A percentile compares a stretch with the other conserved stretches of the same genome.
These are phyloP conservation scores for Candida orba DNA, from an alignment of 805 yeast species.

Conservation along the genomic window DNA sequence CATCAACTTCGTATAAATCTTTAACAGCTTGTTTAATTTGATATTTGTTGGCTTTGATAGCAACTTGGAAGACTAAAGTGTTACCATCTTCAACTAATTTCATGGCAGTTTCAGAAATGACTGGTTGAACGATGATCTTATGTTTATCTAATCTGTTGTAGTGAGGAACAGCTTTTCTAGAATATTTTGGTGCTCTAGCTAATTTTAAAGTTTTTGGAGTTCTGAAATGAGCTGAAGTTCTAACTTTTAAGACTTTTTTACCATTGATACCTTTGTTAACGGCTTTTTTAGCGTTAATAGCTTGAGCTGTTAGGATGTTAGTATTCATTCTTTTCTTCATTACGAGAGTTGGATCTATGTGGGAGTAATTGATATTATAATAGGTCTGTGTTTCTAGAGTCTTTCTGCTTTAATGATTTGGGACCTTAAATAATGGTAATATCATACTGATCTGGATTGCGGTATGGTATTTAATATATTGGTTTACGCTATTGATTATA, in stretches of 20 bases:
- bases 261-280: slow-evolving; percentile 95
- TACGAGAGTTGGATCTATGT: neutral
- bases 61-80: slow-evolving; percentile 98
- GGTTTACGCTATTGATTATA: no score
- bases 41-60: slow-evolving; percentile 94
- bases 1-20: slow-evolving; percentile 96
- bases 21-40: slow-evolving; percentile 98
- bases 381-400: no score
- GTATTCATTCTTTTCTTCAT: slow-evolving; percentile 5
- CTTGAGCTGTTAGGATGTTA: slow-evolving; percentile 46
- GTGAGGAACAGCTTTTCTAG: slow-evolving; percentile 94
- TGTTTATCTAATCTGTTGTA: slow-evolving; percentile 93
- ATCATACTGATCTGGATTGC: no score
- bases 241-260: slow-evolving; percentile 84
- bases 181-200: slow-evolving; percentile 92
- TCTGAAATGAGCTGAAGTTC: slow-evolving; percentile 94
- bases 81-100: slow-evolving; percentile 99
- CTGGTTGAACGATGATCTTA: slow-evolving; percentile 90
- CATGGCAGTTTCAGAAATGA: slow-evolving; percentile 98
- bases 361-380: neutral
- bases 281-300: slow-evolving; percentile 97
- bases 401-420: no score
- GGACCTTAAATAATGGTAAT: no score
- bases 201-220: slow-evolving; percentile 95
- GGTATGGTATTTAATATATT: no score